Conservation (phyloP, 768 basidiomycete genomes). For the Termitomyces sp. region DNA sequence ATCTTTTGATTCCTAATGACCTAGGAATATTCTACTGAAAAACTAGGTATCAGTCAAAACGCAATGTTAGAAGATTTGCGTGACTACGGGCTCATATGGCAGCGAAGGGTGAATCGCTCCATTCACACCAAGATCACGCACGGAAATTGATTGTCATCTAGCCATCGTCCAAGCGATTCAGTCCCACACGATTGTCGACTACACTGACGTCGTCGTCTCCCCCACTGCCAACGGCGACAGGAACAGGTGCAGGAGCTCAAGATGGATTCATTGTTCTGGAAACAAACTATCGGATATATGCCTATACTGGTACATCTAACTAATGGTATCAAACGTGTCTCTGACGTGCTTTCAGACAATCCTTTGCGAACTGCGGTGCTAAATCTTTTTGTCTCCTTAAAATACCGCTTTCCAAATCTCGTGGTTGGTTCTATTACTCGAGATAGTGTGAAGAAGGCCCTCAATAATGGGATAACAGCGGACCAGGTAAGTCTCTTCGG, state of each 20-base stretch:
- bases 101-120: slow-evolving; percentile 51
- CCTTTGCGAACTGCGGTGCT: slow-evolving; percentile 94
- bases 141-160: slow-evolving; percentile 18
- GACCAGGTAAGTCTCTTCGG: slow-evolving; percentile 63
- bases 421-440: slow-evolving; percentile 95
- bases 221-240: slow-evolving; percentile 60
- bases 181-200: slow-evolving; percentile 91
- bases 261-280: slow-evolving; percentile 96
- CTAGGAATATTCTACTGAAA: slow-evolving; percentile 87
- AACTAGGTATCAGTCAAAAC: slow-evolving; percentile 70
- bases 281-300: slow-evolving; percentile 97
- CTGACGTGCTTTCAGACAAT: slow-evolving; percentile 57
- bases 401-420: slow-evolving; percentile 93
- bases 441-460: slow-evolving; percentile 91
- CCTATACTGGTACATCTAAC: slow-evolving; percentile 75
- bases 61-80: slow-evolving; percentile 90
- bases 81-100: slow-evolving; percentile 93
- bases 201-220: slow-evolving; percentile 90
- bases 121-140: slow-evolving; percentile 12
- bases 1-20: background rate
- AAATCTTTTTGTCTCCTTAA: slow-evolving; percentile 88
- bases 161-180: slow-evolving; percentile 78
- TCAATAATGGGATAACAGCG: slow-evolving; percentile 92
- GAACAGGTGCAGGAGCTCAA: slow-evolving; percentile 50
- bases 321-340: slow-evolving; percentile 10